phyloP scores from a whole-genome alignment of 345 rosid species.

The Raphanus raphanistrum region DNA sequence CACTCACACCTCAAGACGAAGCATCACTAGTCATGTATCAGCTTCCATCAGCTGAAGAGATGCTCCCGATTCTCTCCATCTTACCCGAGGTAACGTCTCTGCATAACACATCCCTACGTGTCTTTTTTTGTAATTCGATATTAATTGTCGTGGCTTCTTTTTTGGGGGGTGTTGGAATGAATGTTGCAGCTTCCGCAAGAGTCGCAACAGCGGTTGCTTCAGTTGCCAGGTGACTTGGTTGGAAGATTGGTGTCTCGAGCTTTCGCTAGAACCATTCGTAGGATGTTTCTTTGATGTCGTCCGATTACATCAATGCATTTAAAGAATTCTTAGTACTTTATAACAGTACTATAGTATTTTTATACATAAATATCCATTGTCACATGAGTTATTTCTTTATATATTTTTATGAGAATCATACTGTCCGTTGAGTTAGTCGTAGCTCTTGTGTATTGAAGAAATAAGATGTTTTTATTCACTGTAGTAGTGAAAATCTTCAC shows the following conservation, averaged over 20 bases:
- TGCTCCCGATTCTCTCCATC: conserved; percentile 65
- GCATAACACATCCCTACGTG: background rate
- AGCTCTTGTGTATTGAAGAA: too few relatives aligned
- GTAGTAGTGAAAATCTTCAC: too few relatives aligned
- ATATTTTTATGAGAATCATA: background rate
- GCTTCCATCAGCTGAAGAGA: conserved; percentile 62
- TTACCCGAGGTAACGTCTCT: conserved; percentile 61
- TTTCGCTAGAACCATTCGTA: conserved; percentile 69
- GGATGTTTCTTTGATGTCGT: conserved; percentile 56
- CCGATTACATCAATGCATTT: background rate
- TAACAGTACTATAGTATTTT: too few relatives aligned
- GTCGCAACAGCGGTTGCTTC: conserved; percentile 68
- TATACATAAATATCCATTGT: background rate
- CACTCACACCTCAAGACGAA: conserved; percentile 39
- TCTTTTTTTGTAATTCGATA: background rate
- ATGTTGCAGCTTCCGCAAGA: conserved; percentile 76
- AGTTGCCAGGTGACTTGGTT: conserved; percentile 70
- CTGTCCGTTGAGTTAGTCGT: background rate
- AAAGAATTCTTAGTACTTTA: too few relatives aligned
- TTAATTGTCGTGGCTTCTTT: background rate
- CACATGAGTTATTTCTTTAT: background rate
- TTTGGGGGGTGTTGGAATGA: background rate
- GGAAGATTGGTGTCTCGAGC: conserved; percentile 78
- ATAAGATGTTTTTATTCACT: too few relatives aligned
- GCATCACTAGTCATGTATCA: conserved; percentile 41